Evolutionary conservation across 2,329 filamentous ascomycete genomes (phyloP), one percentile per base, ranked within the genome.

Genomic region (Ophiostoma novo-ulmi): DNA sequence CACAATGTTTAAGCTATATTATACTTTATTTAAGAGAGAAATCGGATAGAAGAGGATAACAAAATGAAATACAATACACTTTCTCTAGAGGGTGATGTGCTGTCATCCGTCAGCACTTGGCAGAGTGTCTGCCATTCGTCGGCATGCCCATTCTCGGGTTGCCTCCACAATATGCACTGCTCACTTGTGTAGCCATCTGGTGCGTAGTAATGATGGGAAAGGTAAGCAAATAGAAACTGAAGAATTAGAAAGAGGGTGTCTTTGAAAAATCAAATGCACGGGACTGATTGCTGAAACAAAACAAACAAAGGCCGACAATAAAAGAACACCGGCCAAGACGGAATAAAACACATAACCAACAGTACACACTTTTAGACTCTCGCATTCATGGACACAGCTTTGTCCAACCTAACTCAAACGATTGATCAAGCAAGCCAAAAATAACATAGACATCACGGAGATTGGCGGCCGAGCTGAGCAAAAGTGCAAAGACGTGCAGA

Each of bases 401-500:
- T 55, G 10, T 11, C 5, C 44, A 55, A 22, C 22, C 22, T 7
- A 1, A 55, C 26, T n/a, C 20, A 22, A 22, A 22, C 6, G 5
- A 22, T 8, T 55, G 6, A 22, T 55, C 10, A 0, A 55, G 8
- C 11, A 55, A n/a, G 20, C 1, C 8, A 3, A 55, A n/a, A 55
- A 55, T 55, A 55, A 55, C 20, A 20, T 2, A 14, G 11, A 17
- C 13, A 48, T 0, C 52, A 10, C 8, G 26, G 52, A 58, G 44
- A n/a, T 48, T 11, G 44, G 44, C 44, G 44, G 44, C 8, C 52
- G 52, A 58, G 48, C 48, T 55, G 48, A 55, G 52, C 52, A 58
- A 58, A 31, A 13, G 52, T 31, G 52, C 52, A 58, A 58, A 58
- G 52, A 58, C n/a, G 22, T 58, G 22, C 52, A 58, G n/a, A 58